Conservation (phyloP, 306 rosid species). For the Alnus glutinosa region DNA sequence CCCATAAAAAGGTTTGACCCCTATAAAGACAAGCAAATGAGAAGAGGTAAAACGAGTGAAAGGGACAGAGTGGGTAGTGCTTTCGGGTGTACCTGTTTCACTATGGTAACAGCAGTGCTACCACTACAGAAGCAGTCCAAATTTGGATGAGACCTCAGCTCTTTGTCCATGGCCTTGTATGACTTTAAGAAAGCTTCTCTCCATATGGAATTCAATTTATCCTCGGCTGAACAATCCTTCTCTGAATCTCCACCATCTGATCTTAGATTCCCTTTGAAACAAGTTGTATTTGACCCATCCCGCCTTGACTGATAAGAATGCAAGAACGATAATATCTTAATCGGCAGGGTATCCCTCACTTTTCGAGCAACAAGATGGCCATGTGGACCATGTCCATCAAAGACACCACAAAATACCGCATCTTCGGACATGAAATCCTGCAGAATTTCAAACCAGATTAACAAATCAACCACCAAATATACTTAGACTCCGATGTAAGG, state of each 20-base stretch:
- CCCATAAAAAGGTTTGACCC: slow-evolving; percentile 87
- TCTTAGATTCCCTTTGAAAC: slow-evolving; percentile 49
- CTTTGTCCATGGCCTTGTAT: slow-evolving; percentile 92
- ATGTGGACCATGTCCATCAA: slow-evolving; percentile 95
- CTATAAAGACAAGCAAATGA: slow-evolving; percentile 46
- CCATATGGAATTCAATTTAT: slow-evolving; percentile 60
- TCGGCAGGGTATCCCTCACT: slow-evolving; percentile 82
- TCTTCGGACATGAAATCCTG: slow-evolving; percentile 92
- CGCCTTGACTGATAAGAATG: slow-evolving; percentile 58
- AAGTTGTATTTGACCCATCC: slow-evolving; percentile 49
- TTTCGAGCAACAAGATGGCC: slow-evolving; percentile 94
- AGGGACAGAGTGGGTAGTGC: not conserved
- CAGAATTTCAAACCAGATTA: slow-evolving; percentile 31
- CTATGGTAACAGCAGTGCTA: slow-evolving; percentile 81
- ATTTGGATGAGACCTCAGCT: slow-evolving; percentile 85
- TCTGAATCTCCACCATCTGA: slow-evolving; percentile 54
- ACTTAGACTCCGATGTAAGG: slow-evolving; percentile 10
- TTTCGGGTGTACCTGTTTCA: slow-evolving; percentile 72
- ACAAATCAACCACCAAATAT: slow-evolving; percentile 22
- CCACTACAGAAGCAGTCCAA: slow-evolving; percentile 97
- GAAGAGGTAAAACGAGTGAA: slow-evolving; percentile 14
- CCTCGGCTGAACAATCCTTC: slow-evolving; percentile 62
- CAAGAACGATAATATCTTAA: slow-evolving; percentile 72
- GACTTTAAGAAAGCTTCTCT: slow-evolving; percentile 86
- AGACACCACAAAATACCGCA: slow-evolving; percentile 82